Conservation (phyloP, 768 basidiomycete species). For the Suillus occidentalis region DNA sequence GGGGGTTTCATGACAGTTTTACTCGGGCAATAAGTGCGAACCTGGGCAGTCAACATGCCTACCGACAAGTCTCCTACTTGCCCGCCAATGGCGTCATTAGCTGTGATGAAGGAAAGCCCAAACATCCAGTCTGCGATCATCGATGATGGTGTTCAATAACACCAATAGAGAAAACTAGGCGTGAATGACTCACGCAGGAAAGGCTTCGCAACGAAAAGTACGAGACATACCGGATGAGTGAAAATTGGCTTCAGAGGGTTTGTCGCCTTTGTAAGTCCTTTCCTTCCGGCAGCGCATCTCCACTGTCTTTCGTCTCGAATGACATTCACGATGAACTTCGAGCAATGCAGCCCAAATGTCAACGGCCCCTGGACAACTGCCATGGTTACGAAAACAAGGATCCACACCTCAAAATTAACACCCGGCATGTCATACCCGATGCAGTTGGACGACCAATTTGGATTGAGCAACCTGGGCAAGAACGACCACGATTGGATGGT, state of each 20-base stretch:
- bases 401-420: too few species aligned
- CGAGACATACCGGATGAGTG: constrained; percentile 17
- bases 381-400: too few species aligned
- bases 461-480: too few species aligned
- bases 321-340: constrained; percentile 14
- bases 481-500: too few species aligned
- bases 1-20: not conserved
- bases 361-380: too few species aligned
- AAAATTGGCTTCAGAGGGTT: constrained; percentile 24
- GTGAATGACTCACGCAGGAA: constrained; percentile 24
- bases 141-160: not conserved
- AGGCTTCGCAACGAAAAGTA: constrained; percentile 22
- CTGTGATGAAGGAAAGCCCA: too few species aligned
- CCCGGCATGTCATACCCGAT: too few species aligned
- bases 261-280: constrained; percentile 14
- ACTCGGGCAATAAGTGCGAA: constrained; percentile 4
- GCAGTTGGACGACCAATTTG: too few species aligned
- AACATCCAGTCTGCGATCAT: constrained; percentile 31
- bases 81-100: too few species aligned
- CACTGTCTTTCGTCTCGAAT: constrained; percentile 28
- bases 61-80: too few species aligned
- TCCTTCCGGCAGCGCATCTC: constrained; percentile 21
- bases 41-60: constrained; percentile 15
- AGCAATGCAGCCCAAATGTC: too few species aligned
- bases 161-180: too few species aligned